phyloP scores from a whole-genome alignment of 306 rosid genomes.

The Sesbania bispinosa region DNA sequence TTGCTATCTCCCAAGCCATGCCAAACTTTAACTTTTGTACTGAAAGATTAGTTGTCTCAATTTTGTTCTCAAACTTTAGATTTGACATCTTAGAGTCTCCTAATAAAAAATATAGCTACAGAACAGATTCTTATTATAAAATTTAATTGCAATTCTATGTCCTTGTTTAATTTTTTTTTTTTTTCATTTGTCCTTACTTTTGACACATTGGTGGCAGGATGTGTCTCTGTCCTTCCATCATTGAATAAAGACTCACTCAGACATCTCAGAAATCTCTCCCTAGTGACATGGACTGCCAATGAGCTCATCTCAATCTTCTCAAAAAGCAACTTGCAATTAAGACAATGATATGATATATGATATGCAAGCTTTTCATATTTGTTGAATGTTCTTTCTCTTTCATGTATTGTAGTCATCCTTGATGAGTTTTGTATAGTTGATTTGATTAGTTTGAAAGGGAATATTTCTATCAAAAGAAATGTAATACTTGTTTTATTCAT shows the following conservation, averaged over 20 bases:
- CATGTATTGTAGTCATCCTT: neutral
- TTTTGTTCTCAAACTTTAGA: neutral
- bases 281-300: slow-evolving; percentile 82
- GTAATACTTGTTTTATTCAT: slow-evolving; percentile 23
- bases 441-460: slow-evolving; percentile 7
- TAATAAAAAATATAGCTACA: neutral
- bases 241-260: slow-evolving; percentile 42
- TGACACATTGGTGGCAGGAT: slow-evolving; percentile 31
- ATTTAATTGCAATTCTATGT: neutral
- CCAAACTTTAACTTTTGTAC: slow-evolving; percentile 9
- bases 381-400: neutral
- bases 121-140: neutral
- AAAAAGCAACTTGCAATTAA: slow-evolving; percentile 14
- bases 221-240: slow-evolving; percentile 28
- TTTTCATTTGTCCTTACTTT: neutral
- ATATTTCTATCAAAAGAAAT: slow-evolving; percentile 21
- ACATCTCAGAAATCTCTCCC: slow-evolving; percentile 61
- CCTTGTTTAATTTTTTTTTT: neutral
- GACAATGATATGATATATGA: slow-evolving; percentile 5
- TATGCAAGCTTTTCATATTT: neutral
- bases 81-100: neutral
- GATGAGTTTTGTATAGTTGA: slow-evolving; percentile 26
- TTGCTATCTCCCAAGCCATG: neutral
- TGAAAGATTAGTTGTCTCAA: neutral
- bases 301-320: slow-evolving; percentile 53